Evolutionary conservation across 2,329 filamentous ascomycete species (phyloP).

Genomic region (Alternaria novae-zelandiae): DNA sequence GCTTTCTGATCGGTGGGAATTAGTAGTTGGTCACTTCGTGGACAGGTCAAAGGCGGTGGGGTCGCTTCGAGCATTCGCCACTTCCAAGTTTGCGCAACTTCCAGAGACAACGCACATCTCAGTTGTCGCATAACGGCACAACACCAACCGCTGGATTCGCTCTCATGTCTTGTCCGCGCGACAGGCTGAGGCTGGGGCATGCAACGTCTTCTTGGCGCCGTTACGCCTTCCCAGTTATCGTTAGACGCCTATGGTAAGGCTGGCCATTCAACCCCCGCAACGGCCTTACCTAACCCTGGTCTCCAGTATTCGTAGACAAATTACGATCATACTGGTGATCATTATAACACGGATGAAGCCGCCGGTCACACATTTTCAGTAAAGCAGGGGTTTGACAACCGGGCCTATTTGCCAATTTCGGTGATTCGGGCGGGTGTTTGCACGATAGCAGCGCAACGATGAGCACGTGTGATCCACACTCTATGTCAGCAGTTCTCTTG

Average conservation of each 20-base stretch:
- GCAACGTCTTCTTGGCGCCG: neutral
- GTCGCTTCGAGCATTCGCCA: neutral
- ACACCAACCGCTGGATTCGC: neutral
- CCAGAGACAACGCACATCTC: neutral
- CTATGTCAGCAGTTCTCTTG: neutral
- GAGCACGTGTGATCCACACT: neutral
- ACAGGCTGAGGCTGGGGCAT: neutral
- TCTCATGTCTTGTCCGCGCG: neutral
- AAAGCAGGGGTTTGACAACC: neutral
- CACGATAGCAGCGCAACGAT: neutral
- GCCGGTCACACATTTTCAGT: neutral
- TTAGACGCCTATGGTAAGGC: constrained; percentile 4
- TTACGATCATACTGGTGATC: constrained; percentile 4
- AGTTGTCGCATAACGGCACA: neutral
- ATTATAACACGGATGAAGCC: neutral
- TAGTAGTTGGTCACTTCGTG: neutral
- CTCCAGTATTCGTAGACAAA: constrained; percentile 1
- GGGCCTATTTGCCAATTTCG: neutral
- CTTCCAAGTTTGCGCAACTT: neutral
- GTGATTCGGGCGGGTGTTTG: constrained; percentile 7
- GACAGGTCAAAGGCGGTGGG: neutral
- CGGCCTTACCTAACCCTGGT: neutral
- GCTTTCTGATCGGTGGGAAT: neutral
- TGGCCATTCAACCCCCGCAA: constrained; percentile 7
- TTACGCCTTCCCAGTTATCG: neutral